Evolutionary conservation across 495 filamentous ascomycete species (phyloP).

Genomic region (Aspergillus hancockii): DNA sequence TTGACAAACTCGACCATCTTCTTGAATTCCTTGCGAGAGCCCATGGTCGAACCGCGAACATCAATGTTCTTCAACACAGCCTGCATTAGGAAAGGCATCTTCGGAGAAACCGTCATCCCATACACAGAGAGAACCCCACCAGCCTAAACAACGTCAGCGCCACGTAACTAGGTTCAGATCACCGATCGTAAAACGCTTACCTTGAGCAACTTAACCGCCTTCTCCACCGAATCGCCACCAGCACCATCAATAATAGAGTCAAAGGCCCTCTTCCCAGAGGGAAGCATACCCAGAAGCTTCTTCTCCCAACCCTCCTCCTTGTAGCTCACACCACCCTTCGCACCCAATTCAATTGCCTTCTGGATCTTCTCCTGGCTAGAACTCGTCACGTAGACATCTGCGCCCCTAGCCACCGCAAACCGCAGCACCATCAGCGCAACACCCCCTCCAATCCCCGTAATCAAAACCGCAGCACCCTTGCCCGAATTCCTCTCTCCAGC

Average conservation of each 20-base stretch:
- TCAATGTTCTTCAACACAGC: slow-evolving; percentile 78
- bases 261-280: slow-evolving; percentile 55
- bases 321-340: slow-evolving; percentile 68
- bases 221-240: slow-evolving; percentile 69
- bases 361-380: slow-evolving; percentile 65
- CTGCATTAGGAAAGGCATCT: slow-evolving; percentile 69
- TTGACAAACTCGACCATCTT: slow-evolving; percentile 77
- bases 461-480: slow-evolving; percentile 62
- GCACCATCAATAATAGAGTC: slow-evolving; percentile 78
- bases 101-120: slow-evolving; percentile 76
- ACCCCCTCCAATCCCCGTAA: slow-evolving; percentile 81
- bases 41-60: slow-evolving; percentile 72
- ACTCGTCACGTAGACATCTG: slow-evolving; percentile 69
- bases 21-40: slow-evolving; percentile 69
- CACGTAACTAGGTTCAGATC: neutral
- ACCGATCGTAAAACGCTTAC: slow-evolving; percentile 26
- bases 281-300: slow-evolving; percentile 58
- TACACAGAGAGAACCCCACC: slow-evolving; percentile 72
- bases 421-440: slow-evolving; percentile 71
- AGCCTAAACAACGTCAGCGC: slow-evolving; percentile 24
- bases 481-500: slow-evolving; percentile 54
- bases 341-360: slow-evolving; percentile 63
- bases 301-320: slow-evolving; percentile 68
- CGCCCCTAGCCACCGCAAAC: slow-evolving; percentile 67
- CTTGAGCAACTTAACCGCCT: slow-evolving; percentile 58